These are phyloP conservation scores for Botrytis deweyae DNA, from an alignment of 2,329 filamentous ascomycete genomes.

Conservation along the genomic window DNA sequence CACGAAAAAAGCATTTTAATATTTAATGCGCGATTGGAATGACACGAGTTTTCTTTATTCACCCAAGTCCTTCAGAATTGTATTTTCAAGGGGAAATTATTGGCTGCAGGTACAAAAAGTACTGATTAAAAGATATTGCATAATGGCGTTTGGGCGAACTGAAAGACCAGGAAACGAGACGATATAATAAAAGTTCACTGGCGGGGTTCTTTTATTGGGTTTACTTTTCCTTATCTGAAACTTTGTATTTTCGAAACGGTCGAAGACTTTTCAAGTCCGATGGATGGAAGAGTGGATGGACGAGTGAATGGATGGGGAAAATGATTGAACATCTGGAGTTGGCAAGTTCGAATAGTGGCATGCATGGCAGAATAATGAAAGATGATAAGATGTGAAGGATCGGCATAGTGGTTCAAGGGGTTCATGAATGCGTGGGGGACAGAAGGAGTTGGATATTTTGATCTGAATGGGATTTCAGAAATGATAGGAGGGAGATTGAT, in stretches of 20 bases:
- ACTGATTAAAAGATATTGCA: conserved; percentile 3
- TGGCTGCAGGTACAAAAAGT: not conserved
- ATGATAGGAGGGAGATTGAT: not conserved
- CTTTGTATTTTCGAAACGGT: conserved; percentile 9
- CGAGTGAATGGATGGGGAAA: not conserved
- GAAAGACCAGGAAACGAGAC: not conserved
- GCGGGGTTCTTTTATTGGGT: not conserved
- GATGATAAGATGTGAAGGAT: not conserved
- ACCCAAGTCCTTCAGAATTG: not conserved
- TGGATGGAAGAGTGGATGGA: not conserved
- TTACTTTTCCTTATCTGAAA: not conserved
- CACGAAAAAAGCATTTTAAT: conserved; percentile 22
- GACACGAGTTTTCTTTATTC: conserved; percentile 10
- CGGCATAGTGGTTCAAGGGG: not conserved
- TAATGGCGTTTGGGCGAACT: conserved; percentile 6
- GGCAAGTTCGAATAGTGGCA: conserved; percentile 3
- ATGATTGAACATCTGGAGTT: not conserved
- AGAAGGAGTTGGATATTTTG: not conserved
- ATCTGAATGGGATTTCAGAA: not conserved
- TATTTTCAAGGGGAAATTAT: not conserved
- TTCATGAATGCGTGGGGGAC: not conserved
- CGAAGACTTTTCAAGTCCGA: not conserved
- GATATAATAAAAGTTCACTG: conserved; percentile 4
- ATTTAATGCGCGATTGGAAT: conserved; percentile 2
- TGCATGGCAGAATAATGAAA: conserved; percentile 5